Evolutionary conservation across 768 basidiomycete species (phyloP).

Genomic region (Suillus discolor): DNA sequence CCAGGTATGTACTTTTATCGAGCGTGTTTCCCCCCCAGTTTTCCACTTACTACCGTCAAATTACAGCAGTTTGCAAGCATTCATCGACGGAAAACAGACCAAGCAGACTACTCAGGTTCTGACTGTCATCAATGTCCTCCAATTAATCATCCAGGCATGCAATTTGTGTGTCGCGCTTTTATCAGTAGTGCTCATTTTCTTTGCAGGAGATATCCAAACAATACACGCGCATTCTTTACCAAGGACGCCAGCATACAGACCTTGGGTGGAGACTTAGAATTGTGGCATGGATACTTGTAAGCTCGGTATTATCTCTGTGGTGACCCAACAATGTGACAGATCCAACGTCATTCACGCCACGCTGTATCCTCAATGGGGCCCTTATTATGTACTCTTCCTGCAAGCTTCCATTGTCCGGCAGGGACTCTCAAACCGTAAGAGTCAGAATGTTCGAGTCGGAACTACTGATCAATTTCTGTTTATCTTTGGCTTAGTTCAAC

Average conservation of each 20-base stretch:
- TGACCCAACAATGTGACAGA: no score
- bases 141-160: slow-evolving; percentile 49
- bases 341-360: no score
- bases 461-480: no score
- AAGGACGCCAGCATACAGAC: slow-evolving; percentile 27
- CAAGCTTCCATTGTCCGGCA: no score
- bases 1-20: slow-evolving; percentile 7
- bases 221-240: slow-evolving; percentile 48
- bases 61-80: slow-evolving; percentile 24
- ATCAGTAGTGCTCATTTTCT: neutral
- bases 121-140: slow-evolving; percentile 47
- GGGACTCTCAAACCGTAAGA: no score
- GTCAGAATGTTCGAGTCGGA: no score
- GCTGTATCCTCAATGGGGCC: no score
- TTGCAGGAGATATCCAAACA: slow-evolving; percentile 45
- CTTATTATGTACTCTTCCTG: no score
- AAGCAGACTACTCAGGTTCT: slow-evolving; percentile 19
- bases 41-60: neutral
- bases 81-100: no score
- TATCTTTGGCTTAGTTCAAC: no score
- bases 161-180: slow-evolving; percentile 40
- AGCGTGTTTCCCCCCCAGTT: neutral
- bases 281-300: slow-evolving; percentile 44
- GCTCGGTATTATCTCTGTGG: no score
- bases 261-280: slow-evolving; percentile 39